Percentiles rank a stretch among this genome's conserved stretches.
These are phyloP conservation scores for Melocanna baccifera DNA, from an alignment of 176 grass and related monocot genomes.

Conservation along the genomic window DNA sequence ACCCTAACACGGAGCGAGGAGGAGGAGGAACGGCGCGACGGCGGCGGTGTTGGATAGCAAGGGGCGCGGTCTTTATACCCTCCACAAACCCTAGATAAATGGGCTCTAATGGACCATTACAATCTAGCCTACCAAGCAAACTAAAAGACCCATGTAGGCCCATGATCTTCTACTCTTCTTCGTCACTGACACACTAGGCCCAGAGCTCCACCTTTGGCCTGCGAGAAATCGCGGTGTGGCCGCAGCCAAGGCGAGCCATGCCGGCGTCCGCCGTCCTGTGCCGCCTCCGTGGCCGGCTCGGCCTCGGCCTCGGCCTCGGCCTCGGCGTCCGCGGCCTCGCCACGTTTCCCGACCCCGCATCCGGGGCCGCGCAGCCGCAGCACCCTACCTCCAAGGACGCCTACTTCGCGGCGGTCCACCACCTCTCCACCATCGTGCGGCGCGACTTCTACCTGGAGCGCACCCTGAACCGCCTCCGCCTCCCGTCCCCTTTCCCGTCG, in stretches of 20 bases:
- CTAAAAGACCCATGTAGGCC: not conserved
- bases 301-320: too few relatives aligned
- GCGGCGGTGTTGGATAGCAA: not conserved
- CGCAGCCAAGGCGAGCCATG: conserved; percentile 9
- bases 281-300: conserved; percentile 2
- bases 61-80: not conserved
- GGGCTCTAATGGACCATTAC: not conserved
- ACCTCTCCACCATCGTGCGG: conserved; percentile 79
- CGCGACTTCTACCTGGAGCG: conserved; percentile 98
- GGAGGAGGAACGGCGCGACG: conserved; percentile 12
- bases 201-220: not conserved
- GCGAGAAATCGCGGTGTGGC: not conserved
- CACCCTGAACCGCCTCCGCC: conserved; percentile 80
- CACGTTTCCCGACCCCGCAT: conserved; percentile 4
- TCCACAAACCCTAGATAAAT: conserved; percentile 24
- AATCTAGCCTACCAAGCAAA: not conserved
- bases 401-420: conserved; percentile 80
- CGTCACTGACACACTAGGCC: not conserved
- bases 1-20: not conserved
- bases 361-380: not conserved
- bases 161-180: not conserved
- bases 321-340: conserved; percentile 4
- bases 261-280: conserved; percentile 5
- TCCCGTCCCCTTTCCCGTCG: conserved; percentile 68
- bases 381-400: conserved; percentile 69